Evolutionary conservation across 1,284 basidiomycete species (phyloP).

Genomic region (Ceratorhiza oryzae-sativae): DNA sequence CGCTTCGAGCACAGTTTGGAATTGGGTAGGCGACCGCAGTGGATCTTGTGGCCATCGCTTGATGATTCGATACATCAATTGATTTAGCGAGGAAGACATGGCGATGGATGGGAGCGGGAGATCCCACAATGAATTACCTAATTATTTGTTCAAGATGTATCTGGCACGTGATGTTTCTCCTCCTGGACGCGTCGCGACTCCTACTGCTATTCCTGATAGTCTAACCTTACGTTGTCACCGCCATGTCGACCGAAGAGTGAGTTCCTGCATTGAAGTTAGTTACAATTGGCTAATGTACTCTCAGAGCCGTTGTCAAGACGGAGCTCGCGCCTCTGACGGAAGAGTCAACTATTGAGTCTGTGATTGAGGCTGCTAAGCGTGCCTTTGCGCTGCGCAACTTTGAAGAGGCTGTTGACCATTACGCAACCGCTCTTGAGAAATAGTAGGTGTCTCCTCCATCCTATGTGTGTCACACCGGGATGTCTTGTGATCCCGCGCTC

Average conservation of each 20-base stretch:
- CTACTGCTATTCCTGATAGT: constrained; percentile 13
- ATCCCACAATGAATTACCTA: not conserved
- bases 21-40: constrained; percentile 16
- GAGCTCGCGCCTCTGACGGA: constrained; percentile 3
- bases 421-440: constrained; percentile 82
- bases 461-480: constrained; percentile 21
- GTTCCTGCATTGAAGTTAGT: not conserved
- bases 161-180: constrained; percentile 28
- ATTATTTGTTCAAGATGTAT: not conserved
- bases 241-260: constrained; percentile 21
- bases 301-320: not conserved
- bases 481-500: no score
- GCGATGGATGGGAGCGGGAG: not conserved
- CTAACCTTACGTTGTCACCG: not conserved
- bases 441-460: constrained; percentile 63
- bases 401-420: constrained; percentile 84
- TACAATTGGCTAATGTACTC: not conserved
- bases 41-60: constrained; percentile 27
- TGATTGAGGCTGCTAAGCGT: constrained; percentile 78
- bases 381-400: constrained; percentile 87
- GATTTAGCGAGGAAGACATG: not conserved
- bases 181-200: constrained; percentile 35
- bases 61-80: not conserved
- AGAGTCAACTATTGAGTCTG: constrained; percentile 58
- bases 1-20: constrained; percentile 13